A percentile compares a stretch with the other conserved stretches of the same genome.
Conservation (phyloP, 148 eudicot genomes). For the Rhododendron griersonianum region DNA sequence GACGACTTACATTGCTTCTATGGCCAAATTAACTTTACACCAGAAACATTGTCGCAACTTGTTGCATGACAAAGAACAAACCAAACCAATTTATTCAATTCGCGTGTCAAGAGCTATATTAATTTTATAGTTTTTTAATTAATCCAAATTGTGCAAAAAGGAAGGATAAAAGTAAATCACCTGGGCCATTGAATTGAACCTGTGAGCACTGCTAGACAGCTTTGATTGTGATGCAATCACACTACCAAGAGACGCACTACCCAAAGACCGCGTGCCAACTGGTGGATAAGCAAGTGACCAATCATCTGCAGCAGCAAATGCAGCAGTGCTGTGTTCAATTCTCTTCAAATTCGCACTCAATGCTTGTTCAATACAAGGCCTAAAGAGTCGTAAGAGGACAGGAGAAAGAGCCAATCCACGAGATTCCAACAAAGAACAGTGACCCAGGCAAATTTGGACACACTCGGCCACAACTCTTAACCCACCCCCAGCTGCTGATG, state of each 20-base stretch:
- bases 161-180: constrained; percentile 23
- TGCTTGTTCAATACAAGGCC: constrained; percentile 74
- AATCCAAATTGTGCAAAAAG: background rate
- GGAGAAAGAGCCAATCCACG: constrained; percentile 78
- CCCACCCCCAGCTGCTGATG: constrained; percentile 72
- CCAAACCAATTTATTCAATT: background rate
- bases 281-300: constrained; percentile 68
- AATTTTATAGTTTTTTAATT: background rate
- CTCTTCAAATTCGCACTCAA: constrained; percentile 54
- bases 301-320: constrained; percentile 77
- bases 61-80: background rate
- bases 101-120: background rate
- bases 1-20: background rate
- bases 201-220: constrained; percentile 78
- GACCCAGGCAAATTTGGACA: constrained; percentile 70
- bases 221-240: constrained; percentile 44
- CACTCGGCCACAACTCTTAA: constrained; percentile 63
- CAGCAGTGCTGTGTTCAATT: constrained; percentile 69
- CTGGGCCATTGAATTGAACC: constrained; percentile 82
- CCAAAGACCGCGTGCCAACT: constrained; percentile 30
- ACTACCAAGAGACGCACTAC: constrained; percentile 25
- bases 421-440: constrained; percentile 64
- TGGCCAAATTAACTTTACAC: background rate
- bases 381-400: constrained; percentile 53
- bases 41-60: background rate